phyloP scores from a whole-genome alignment of 305 asterid genomes.

The Stenogyne calaminthoides region DNA sequence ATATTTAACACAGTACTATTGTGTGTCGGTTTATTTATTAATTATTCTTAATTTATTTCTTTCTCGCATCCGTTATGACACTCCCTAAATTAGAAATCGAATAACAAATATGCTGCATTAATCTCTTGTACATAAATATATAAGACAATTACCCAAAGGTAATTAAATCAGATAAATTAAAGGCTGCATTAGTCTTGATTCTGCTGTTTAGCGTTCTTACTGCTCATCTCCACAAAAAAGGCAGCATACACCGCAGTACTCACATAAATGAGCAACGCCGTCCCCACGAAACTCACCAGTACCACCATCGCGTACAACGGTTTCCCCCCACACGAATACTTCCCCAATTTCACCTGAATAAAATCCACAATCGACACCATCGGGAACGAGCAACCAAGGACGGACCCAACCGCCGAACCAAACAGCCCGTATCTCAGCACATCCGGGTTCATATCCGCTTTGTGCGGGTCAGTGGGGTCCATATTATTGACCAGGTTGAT shows the following conservation, averaged over 20 bases:
- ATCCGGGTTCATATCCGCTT: conserved; percentile 50
- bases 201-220: conserved; percentile 2
- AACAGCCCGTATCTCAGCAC: conserved; percentile 47
- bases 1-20: too few species aligned
- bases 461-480: conserved; percentile 45
- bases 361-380: conserved; percentile 52
- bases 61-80: too few species aligned
- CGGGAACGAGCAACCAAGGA: conserved; percentile 50
- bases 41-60: too few species aligned
- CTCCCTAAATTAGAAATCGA: too few species aligned
- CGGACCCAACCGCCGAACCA: conserved; percentile 51
- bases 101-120: too few species aligned
- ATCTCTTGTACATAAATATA: too few species aligned
- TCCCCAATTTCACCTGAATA: conserved; percentile 51
- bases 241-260: conserved; percentile 35
- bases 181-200: too few species aligned
- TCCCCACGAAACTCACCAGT: conserved; percentile 38
- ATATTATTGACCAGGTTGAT: conserved; percentile 52
- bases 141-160: too few species aligned
- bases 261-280: conserved; percentile 43
- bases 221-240: conserved; percentile 29
- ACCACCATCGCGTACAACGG: conserved; percentile 36
- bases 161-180: too few species aligned
- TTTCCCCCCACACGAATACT: conserved; percentile 48
- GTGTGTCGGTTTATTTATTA: too few species aligned